Base-by-base conservation (phyloP, 148 eudicot genomes). In the Arbutus unedo region DNA sequence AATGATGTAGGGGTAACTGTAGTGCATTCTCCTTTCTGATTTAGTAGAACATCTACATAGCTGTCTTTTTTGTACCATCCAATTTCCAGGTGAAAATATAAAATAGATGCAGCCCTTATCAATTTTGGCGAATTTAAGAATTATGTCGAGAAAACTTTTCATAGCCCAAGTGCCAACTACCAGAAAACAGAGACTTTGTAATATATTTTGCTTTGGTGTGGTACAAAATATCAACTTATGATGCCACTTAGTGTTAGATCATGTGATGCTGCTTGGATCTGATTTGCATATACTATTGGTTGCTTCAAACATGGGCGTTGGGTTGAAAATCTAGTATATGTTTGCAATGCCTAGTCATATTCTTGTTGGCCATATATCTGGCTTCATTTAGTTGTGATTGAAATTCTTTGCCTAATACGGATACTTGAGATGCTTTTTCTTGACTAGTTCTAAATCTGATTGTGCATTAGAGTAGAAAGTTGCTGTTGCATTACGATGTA, bases 351-450 rank as follows among this genome's bases (percentile, higher is more conserved):
- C 80, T 10, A 50, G 66, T 54, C 62, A 68, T 8, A 83, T 23
- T 53, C 74, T 13, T 14, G 16, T 76, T 71, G 6, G 31, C 11
- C 2, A 0, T 49, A 51, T 49, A 70, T 64, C 41, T 41, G 47
- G 51, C 16, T 50, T 57, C 38, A 59, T 18, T 76, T 31, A 75
- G 18, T 57, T 59, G 25, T 82, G 83, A 23, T 45, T 16, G 38
- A 81, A 25, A 47, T 55, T 53, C 43, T 19, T 48, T 82, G 57
- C 79, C 48, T 15, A 74, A 44, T 55, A 73, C 18, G 3, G 66
- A 38, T 73, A 41, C 44, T 43, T 81, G 44, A 48, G n/a, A 49
- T 59, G 81, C 8, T 79, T 59, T 76, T 79, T 79, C 23, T 74
- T 45, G 21, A 59, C 43, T 13, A 21, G 9, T 44, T 59, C 43